These are phyloP conservation scores for Haematococcus lacustris DNA, from an alignment of 139 green algal genomes.

Conservation along the genomic window DNA sequence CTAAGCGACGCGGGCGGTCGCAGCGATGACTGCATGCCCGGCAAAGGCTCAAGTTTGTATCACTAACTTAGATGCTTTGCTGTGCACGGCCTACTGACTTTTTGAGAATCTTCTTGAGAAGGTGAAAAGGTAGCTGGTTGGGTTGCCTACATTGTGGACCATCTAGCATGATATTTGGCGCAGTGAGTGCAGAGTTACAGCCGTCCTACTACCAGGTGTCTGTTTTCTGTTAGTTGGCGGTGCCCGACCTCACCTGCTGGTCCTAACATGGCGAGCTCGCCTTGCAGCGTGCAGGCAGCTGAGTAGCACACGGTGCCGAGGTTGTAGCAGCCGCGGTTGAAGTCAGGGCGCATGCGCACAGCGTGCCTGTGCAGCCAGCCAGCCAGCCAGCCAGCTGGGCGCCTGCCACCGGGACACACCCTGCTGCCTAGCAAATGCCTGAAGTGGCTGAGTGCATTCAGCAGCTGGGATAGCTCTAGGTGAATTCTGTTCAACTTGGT, in stretches of 20 bases:
- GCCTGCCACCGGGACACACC: neutral
- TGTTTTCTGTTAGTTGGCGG: too few species aligned
- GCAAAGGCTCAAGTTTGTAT: too few species aligned
- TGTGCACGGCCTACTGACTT: too few species aligned
- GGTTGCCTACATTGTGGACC: too few species aligned
- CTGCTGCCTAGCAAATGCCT: neutral
- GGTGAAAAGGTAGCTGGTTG: too few species aligned
- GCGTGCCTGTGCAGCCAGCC: conserved; percentile 26
- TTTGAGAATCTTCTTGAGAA: too few species aligned
- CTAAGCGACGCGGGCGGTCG: too few species aligned
- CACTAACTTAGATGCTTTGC: too few species aligned
- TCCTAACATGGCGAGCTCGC: conserved; percentile 31
- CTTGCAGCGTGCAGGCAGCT: conserved; percentile 51
- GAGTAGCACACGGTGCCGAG: conserved; percentile 73
- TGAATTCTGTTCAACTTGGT: neutral
- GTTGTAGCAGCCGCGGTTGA: conserved; percentile 73
- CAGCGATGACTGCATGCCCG: too few species aligned
- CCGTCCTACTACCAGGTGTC: neutral
- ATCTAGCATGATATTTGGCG: too few species aligned
- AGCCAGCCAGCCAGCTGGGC: conserved; percentile 5
- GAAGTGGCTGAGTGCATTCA: neutral
- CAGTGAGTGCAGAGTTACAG: too few species aligned
- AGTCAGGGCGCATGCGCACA: conserved; percentile 56
- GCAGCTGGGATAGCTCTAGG: neutral
- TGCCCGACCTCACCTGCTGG: neutral